Evolutionary conservation across 768 basidiomycete species (phyloP), one percentile per base, ranked within the genome.

Genomic region (Mycena metata): DNA sequence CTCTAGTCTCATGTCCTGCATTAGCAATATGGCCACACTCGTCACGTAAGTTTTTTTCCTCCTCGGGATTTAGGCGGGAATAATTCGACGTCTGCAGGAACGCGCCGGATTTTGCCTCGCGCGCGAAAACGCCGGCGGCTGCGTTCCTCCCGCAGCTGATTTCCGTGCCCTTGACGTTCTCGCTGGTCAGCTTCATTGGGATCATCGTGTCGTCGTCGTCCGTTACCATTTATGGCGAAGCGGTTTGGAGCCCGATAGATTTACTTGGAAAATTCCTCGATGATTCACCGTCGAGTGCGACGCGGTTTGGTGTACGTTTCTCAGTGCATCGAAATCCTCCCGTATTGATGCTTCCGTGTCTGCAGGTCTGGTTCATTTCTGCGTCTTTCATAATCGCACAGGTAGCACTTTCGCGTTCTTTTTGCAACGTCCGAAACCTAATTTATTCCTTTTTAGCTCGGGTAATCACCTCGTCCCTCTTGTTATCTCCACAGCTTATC

Each of bases 191-290:
- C 73, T 91, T 95, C 79, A 82, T 95, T 67, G 92, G 93, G 1
- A 92, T 96, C 76, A 88, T 94, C 58, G 93, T 96, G 69, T 89
- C 90, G 63, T 94, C 93, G 1, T 91, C 91, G 21, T 91, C 91
- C 21, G 83, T 89, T 69, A 85, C 89, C 16, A 90, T 95, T 70
- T 95, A 91, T 72, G 92, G 91, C 24, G 89, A 90, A 69, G 87
- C 90, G 16, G 86, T 95, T 60, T 95, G 93, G 94, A 89, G 89
- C 3, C 92, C 92, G 3, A 85, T 95, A 73, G 90, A 91, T 72
- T 81, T 94, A 51, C 81, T 94, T 57, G 86, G 84, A 57, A 86
- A 80, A 73, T 93, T 93, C 79, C 81, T 94, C 67, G 90, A 93
- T 70, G 85, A 86, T 66, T 77, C 77, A 55, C 91, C 89, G 10